Conservation (phyloP, 2,329 filamentous ascomycete genomes). For the Aureobasidium subglaciale region DNA sequence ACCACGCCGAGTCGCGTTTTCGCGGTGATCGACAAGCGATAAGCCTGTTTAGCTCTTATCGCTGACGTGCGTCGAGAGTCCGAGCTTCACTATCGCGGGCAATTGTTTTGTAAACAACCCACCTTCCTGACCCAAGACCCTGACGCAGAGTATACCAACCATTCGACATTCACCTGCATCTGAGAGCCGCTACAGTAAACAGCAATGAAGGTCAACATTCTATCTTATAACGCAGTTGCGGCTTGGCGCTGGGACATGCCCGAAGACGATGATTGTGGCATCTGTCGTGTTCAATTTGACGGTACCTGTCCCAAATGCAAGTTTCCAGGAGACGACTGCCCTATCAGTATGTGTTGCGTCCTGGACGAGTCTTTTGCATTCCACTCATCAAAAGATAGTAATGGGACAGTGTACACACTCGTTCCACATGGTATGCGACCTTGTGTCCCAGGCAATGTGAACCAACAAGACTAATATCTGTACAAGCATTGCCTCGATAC, state of each 20-base stretch:
- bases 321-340: conserved; percentile 94
- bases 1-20: no score
- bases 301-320: conserved; percentile 97
- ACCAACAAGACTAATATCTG: not conserved
- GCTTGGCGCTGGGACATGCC: conserved; percentile 98
- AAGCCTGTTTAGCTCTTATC: not conserved
- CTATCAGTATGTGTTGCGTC: conserved; percentile 60
- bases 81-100: not conserved
- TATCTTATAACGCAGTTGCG: conserved; percentile 86
- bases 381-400: conserved; percentile 48
- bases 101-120: not conserved
- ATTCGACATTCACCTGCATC: not conserved
- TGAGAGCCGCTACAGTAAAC: not conserved
- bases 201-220: conserved; percentile 89
- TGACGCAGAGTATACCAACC: not conserved
- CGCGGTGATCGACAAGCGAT: not conserved
- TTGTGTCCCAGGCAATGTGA: not conserved
- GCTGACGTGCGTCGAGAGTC: not conserved
- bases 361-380: not conserved
- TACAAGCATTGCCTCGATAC: conserved; percentile 86
- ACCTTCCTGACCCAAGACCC: not conserved
- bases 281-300: conserved; percentile 96
- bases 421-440: conserved; percentile 75
- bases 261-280: conserved; percentile 86
- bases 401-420: conserved; percentile 96